Evolutionary conservation across 495 filamentous ascomycete genomes (phyloP).

Genomic region (Friedmanniomyces endolithicus): DNA sequence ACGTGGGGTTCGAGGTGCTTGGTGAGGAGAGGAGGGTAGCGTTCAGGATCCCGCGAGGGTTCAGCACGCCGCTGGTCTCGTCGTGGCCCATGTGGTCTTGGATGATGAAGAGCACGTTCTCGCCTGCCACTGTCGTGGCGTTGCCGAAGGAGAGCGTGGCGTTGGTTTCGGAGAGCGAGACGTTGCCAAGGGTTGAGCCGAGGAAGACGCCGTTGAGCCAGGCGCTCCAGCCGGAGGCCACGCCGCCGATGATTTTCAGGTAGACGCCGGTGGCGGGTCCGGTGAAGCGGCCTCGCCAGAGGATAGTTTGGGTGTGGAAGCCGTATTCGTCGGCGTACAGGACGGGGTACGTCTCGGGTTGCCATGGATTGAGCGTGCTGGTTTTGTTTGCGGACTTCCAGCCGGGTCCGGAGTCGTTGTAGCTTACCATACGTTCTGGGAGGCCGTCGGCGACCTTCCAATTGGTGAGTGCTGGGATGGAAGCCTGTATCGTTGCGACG

Average conservation of each 20-base stretch:
- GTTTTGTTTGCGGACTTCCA: constrained; percentile 23
- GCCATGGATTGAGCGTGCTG: constrained; percentile 22
- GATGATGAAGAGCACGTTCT: constrained; percentile 24
- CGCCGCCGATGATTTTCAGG: constrained; percentile 23
- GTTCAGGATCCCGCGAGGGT: constrained; percentile 26
- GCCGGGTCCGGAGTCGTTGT: constrained; percentile 23
- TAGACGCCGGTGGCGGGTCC: constrained; percentile 21
- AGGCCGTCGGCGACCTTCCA: constrained; percentile 27
- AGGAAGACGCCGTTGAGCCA: constrained; percentile 28
- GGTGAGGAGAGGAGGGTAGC: constrained; percentile 20
- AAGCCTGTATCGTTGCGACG: neutral
- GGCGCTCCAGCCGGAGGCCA: constrained; percentile 22
- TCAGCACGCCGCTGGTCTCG: constrained; percentile 15
- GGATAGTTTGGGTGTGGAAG: constrained; percentile 25
- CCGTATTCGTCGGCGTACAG: constrained; percentile 28
- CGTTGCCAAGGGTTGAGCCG: constrained; percentile 22
- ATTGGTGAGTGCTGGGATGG: constrained; percentile 18
- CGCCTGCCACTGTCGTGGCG: constrained; percentile 11
- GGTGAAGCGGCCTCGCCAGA: constrained; percentile 26
- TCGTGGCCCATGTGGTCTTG: constrained; percentile 29
- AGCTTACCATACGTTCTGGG: constrained; percentile 20
- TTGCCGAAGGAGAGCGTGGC: constrained; percentile 24
- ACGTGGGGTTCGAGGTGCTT: constrained; percentile 10
- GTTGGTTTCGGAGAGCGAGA: constrained; percentile 12
- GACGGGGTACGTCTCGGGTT: constrained; percentile 25